A percentile compares a stretch with the other conserved stretches of the same genome.
Conservation (phyloP, 73 alveolate genomes). For the Paramecium tetraurelia region DNA sequence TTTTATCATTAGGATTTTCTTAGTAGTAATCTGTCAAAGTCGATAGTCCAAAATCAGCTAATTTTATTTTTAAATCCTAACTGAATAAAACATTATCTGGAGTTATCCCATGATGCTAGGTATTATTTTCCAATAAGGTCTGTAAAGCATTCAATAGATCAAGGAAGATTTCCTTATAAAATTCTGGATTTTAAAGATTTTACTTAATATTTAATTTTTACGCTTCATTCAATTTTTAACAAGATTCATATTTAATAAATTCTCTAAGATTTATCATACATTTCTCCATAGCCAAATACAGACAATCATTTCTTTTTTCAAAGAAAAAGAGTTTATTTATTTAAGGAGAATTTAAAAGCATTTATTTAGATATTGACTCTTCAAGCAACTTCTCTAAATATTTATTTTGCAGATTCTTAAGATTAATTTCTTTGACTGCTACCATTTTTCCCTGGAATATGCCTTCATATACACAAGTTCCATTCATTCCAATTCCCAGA, state of each 20-base stretch:
- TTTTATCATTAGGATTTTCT: background rate
- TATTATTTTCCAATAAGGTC: constrained; percentile 72
- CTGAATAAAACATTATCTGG: constrained; percentile 85
- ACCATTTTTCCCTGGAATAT: constrained; percentile 55
- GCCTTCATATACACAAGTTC: constrained; percentile 76
- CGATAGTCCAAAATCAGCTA: constrained; percentile 89
- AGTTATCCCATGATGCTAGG: constrained; percentile 89
- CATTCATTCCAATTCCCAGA: constrained; percentile 68
- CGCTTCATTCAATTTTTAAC: background rate
- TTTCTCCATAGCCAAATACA: constrained; percentile 71
- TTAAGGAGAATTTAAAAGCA: constrained; percentile 47
- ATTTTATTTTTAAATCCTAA: constrained; percentile 70
- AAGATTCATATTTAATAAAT: background rate
- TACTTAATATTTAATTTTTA: background rate
- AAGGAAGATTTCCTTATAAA: constrained; percentile 59
- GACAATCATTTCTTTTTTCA: constrained; percentile 69
- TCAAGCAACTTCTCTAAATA: constrained; percentile 57
- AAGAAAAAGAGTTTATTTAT: constrained; percentile 62
- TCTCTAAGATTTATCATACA: constrained; percentile 65
- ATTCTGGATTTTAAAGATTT: background rate
- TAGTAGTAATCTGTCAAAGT: constrained; percentile 57
- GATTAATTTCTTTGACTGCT: constrained; percentile 72
- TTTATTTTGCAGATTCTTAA: constrained; percentile 42
- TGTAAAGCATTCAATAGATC: constrained; percentile 75
- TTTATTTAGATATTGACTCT: constrained; percentile 62